Evolutionary conservation across 257 asterid species (phyloP), one percentile per base, ranked within the genome.

Genomic region (Coffea canephora): DNA sequence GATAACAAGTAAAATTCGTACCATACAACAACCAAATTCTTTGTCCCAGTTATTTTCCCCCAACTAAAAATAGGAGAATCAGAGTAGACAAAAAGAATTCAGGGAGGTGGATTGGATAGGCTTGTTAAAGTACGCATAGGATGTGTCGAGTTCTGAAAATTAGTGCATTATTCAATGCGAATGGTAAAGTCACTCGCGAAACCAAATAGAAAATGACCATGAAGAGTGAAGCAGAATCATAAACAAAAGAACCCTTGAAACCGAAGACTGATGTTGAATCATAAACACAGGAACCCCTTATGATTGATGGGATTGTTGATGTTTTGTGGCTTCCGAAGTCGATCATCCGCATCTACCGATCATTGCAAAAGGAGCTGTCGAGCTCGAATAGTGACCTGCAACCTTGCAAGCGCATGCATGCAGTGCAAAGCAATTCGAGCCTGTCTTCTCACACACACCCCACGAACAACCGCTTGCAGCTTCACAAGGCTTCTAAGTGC

Each of bases 401-500:
- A 83, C 23, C 93, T 90, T 21, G 96, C 93, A 23, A 91, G 90
- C 12, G 96, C 91, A 31, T 90, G 91, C 98, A 90, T 91, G 89
- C 94, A 91, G 25, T 88, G 89, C 78, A 90, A 78, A 69, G 98
- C 96, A 48, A 90, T 87, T 15, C 92, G 89, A 0, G 97, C 91
- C 71, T 91, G 98, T 82, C 92, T 89, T 78, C 97, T 84, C 52
- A 86, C 95, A 43, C 84, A 65, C 67, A 87, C 97, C 78, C 95
- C 98, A 4, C 97, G 90, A 45, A 91, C 96, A 27, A 90, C 81
- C 1, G 98, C 96, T 79, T 93, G 97, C 79, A 89, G 89, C 91
- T 82, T 91, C 81, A 91, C 93, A 65, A 93, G 87, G 90, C 97
- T 88, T 77, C 85, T 86, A 75, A 91, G 80, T 21, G 96, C 93